Evolutionary conservation across 2,329 filamentous ascomycete genomes (phyloP).

Genomic region (Knoxdaviesia proteae): DNA sequence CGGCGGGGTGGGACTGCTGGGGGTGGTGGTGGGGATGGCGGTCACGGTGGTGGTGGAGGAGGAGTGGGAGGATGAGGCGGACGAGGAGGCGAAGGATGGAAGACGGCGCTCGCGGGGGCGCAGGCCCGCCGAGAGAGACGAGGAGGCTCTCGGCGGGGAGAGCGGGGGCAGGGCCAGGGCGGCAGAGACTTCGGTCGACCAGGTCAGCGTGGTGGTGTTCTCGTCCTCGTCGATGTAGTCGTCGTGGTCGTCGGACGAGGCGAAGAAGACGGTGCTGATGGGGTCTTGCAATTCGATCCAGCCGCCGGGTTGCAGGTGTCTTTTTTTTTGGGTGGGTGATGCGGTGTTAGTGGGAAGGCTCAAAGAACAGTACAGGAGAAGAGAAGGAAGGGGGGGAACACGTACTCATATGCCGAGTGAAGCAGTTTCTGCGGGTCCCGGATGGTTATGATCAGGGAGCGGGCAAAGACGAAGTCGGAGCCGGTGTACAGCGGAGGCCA

Average conservation of each 20-base stretch:
- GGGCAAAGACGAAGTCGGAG: slow-evolving; percentile 32
- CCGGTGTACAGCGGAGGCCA: slow-evolving; percentile 13
- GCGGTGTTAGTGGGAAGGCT: not conserved
- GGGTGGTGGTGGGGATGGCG: too few relatives aligned
- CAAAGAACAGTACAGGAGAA: not conserved
- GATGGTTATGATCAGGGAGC: slow-evolving; percentile 28
- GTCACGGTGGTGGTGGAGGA: too few relatives aligned
- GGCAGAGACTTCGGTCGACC: too few relatives aligned
- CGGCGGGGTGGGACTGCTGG: too few relatives aligned
- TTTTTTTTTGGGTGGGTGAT: slow-evolving; percentile 6
- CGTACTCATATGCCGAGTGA: slow-evolving; percentile 21
- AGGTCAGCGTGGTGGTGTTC: slow-evolving; percentile 2
- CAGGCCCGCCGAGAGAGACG: not conserved
- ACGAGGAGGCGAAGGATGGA: slow-evolving; percentile 13
- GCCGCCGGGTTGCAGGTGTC: slow-evolving; percentile 16
- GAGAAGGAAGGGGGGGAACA: not conserved
- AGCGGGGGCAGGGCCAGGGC: too few relatives aligned
- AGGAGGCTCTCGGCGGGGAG: too few relatives aligned
- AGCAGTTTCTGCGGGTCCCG: slow-evolving; percentile 28
- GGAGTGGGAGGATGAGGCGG: slow-evolving; percentile 6
- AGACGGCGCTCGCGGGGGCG: slow-evolving; percentile 6
- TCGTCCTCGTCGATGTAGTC: slow-evolving; percentile 9
- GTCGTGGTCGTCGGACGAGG: too few relatives aligned
- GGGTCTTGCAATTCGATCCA: slow-evolving; percentile 19
- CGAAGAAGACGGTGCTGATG: slow-evolving; percentile 11